These are phyloP conservation scores for Clonostachys solani DNA, from an alignment of 2,329 filamentous ascomycete genomes.

Conservation along the genomic window DNA sequence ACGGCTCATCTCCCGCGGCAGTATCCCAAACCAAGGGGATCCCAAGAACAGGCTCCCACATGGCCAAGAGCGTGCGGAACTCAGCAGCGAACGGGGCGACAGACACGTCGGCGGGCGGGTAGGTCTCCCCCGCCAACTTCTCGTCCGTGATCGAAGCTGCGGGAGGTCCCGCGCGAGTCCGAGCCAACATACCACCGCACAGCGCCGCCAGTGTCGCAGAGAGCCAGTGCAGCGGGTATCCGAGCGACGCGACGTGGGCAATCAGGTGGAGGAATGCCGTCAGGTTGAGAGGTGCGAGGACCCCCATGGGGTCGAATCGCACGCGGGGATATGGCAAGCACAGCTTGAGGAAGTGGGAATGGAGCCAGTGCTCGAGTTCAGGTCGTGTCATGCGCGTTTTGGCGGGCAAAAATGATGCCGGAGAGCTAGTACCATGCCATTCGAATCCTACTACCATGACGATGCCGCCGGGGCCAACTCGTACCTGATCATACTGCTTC, in stretches of 20 bases:
- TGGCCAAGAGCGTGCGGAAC: not conserved
- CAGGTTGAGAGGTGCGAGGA: not conserved
- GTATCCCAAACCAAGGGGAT: not conserved
- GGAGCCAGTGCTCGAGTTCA: not conserved
- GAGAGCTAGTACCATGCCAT: not conserved
- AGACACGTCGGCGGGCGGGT: not conserved
- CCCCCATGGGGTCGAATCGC: not conserved
- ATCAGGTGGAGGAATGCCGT: not conserved
- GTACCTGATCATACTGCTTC: not conserved
- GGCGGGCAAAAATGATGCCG: not conserved
- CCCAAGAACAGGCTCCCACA: not conserved
- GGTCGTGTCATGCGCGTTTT: not conserved
- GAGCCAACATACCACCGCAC: not conserved
- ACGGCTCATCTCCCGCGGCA: not conserved
- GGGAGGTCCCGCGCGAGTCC: not conserved
- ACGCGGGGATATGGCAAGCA: not conserved
- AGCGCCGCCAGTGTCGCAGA: not conserved
- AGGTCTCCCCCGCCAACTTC: not conserved
- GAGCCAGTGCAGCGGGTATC: not conserved
- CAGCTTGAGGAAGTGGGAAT: conserved; percentile 1
- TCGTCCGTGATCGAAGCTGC: not conserved
- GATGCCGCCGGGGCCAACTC: not conserved
- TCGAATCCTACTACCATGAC: not conserved
- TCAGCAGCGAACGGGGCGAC: not conserved
- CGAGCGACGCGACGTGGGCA: not conserved